phyloP scores from a whole-genome alignment of 139 green algal genomes.

The Volvox reticuliferus region DNA sequence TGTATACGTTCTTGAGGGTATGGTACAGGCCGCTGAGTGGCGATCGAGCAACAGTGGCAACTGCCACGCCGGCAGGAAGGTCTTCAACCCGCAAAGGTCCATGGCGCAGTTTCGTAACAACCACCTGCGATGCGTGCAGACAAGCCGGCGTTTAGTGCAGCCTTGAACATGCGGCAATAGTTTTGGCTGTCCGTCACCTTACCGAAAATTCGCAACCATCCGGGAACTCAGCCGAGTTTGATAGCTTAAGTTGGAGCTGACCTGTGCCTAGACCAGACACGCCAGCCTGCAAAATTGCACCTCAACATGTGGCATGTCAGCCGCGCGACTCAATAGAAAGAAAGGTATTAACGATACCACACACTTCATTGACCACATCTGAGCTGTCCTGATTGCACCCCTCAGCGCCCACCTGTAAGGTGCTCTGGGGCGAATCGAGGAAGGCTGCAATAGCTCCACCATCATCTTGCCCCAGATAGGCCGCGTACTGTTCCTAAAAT shows the following conservation, averaged over 20 bases:
- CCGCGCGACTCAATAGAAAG: too few relatives aligned
- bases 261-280: constrained; percentile 64
- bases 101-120: constrained; percentile 65
- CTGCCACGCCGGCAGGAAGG: constrained; percentile 62
- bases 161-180: neutral
- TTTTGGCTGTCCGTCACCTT: too few relatives aligned
- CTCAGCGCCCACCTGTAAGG: constrained; percentile 42
- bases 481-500: constrained; percentile 64
- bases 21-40: constrained; percentile 73
- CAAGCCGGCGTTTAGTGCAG: neutral
- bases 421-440: constrained; percentile 62
- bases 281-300: constrained; percentile 53
- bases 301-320: neutral
- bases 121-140: too few relatives aligned
- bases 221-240: constrained; percentile 61
- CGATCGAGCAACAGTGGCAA: constrained; percentile 67
- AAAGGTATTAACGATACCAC: too few relatives aligned
- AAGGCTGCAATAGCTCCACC: constrained; percentile 68
- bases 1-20: constrained; percentile 69
- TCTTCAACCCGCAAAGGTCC: constrained; percentile 56
- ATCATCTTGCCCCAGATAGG: constrained; percentile 63
- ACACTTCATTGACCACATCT: too few relatives aligned
- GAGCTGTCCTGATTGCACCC: too few relatives aligned
- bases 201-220: constrained; percentile 71
- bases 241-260: constrained; percentile 65